Evolutionary conservation across 108 stramenopile genomes (phyloP).

Genomic region (Mediolabrus comicus): DNA sequence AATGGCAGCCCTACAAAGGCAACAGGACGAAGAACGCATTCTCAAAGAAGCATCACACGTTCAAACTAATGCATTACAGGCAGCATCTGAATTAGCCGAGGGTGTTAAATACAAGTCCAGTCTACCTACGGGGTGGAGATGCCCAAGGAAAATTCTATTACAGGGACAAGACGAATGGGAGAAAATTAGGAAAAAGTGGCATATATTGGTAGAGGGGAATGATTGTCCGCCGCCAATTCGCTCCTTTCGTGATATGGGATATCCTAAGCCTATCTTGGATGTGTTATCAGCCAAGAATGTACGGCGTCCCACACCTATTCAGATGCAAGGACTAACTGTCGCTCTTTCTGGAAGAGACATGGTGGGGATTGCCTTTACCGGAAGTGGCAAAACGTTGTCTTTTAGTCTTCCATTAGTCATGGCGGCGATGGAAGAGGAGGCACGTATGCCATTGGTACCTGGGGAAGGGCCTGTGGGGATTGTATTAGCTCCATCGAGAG

Average conservation of each 20-base stretch:
- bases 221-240: slow-evolving; percentile 89
- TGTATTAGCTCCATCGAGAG: slow-evolving; percentile 94
- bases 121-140: slow-evolving; percentile 89
- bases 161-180: slow-evolving; percentile 76
- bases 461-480: slow-evolving; percentile 97
- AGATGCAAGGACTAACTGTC: slow-evolving; percentile 98
- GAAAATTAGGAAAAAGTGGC: slow-evolving; percentile 90
- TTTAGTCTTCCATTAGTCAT: slow-evolving; percentile 95
- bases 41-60: slow-evolving; percentile 92
- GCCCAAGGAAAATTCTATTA: slow-evolving; percentile 73
- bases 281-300: slow-evolving; percentile 86
- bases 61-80: slow-evolving; percentile 95
- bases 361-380: slow-evolving; percentile 99
- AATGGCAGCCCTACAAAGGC: slow-evolving; percentile 51
- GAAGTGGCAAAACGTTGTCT: slow-evolving; percentile 93
- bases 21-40: slow-evolving; percentile 88
- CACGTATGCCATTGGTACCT: slow-evolving; percentile 86
- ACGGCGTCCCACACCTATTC: slow-evolving; percentile 96
- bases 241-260: slow-evolving; percentile 93
- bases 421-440: slow-evolving; percentile 96
- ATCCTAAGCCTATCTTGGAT: slow-evolving; percentile 83
- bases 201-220: slow-evolving; percentile 94
- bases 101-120: slow-evolving; percentile 79
- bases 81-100: slow-evolving; percentile 90
- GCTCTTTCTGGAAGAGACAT: slow-evolving; percentile 96